phyloP scores from a whole-genome alignment of 805 yeast genomes.

The Zygotorulaspora sp. region DNA sequence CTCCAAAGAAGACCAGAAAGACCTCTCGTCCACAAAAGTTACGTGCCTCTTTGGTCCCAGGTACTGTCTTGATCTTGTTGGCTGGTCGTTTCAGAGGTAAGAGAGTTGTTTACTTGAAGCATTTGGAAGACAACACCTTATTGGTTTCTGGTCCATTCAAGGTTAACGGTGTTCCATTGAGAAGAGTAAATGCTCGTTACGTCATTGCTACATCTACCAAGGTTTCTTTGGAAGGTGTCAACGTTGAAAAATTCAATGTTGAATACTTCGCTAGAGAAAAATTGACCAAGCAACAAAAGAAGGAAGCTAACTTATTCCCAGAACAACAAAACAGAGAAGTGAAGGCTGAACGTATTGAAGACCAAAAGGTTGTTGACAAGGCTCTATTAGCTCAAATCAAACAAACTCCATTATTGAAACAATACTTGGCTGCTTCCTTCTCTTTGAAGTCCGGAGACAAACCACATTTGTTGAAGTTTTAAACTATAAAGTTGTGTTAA shows the following conservation, averaged over 20 bases:
- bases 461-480: constrained; percentile 97
- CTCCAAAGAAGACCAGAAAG: constrained; percentile 86
- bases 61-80: constrained; percentile 93
- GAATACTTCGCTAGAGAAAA: constrained; percentile 97
- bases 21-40: constrained; percentile 88
- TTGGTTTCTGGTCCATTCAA: constrained; percentile 99
- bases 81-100: constrained; percentile 99
- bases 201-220: constrained; percentile 98
- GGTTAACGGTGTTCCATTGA: constrained; percentile 98
- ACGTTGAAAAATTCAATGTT: constrained; percentile 86
- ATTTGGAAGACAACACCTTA: constrained; percentile 95
- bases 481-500: constrained; percentile 34
- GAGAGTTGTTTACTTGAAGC: constrained; percentile 97
- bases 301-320: constrained; percentile 90
- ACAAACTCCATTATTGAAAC: constrained; percentile 95
- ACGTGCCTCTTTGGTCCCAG: constrained; percentile 95
- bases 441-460: constrained; percentile 97
- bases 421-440: constrained; percentile 93
- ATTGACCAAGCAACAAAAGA: constrained; percentile 72
- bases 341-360: constrained; percentile 90
- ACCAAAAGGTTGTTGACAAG: constrained; percentile 94
- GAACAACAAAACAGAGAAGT: constrained; percentile 77
- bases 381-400: constrained; percentile 89
- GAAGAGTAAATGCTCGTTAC: constrained; percentile 98
- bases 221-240: constrained; percentile 73